A percentile compares a stretch with the other conserved stretches of the same genome.
phyloP scores from a whole-genome alignment of 1,284 basidiomycete species.

The Trametes versicolor region DNA sequence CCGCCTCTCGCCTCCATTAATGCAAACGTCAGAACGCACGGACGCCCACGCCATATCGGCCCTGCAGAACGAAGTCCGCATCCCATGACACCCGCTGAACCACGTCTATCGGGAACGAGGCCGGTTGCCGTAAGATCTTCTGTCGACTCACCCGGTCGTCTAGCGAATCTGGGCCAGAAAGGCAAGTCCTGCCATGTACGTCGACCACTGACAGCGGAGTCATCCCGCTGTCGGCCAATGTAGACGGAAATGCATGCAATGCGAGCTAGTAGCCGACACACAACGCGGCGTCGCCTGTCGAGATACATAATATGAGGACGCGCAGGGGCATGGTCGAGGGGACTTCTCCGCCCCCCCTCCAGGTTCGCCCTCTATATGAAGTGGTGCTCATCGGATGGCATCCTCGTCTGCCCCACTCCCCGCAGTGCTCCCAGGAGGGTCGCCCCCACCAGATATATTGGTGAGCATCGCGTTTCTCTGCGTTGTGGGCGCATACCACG shows the following conservation, averaged over 20 bases:
- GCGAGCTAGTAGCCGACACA: neutral
- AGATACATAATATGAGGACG: neutral
- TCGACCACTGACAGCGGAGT: neutral
- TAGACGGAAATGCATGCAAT: neutral
- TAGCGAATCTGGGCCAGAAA: neutral
- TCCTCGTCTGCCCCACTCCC: no score
- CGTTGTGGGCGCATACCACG: no score
- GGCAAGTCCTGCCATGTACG: constrained; percentile 8
- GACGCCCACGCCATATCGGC: no score
- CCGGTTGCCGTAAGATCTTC: constrained; percentile 2
- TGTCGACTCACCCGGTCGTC: neutral
- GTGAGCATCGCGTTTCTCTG: no score
- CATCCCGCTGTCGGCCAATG: neutral
- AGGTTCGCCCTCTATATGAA: no score
- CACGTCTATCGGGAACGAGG: neutral
- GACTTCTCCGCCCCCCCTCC: no score
- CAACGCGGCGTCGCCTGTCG: neutral
- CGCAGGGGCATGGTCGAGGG: neutral
- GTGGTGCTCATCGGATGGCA: no score
- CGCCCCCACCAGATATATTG: no score
- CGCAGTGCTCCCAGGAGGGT: no score
- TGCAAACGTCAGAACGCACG: no score
- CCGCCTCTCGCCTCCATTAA: no score
- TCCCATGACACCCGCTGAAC: neutral
- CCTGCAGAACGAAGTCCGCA: no score